Evolutionary conservation across 495 filamentous ascomycete species (phyloP), one percentile per base, ranked within the genome.

Genomic region (Lophiostoma macrostomum): DNA sequence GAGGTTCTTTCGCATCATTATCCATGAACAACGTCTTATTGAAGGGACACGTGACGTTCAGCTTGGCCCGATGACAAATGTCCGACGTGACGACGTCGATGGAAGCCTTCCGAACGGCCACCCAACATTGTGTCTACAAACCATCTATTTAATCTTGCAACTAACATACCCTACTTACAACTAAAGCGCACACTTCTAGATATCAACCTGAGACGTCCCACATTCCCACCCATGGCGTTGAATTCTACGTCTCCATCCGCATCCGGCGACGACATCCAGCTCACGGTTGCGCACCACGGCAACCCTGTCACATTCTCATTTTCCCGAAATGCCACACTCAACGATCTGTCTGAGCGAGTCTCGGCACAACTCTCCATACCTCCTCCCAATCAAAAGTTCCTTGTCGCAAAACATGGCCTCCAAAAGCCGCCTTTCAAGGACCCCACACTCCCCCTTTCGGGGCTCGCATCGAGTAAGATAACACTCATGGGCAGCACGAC

Each of bases 381-480:
- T 3, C 56, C 71, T 20, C 60, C 73, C 8, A 84, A 90, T 69
- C 88, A 91, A 66, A 91, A 90, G 63, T 75, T 88, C 67, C 80
- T 91, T 65, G 79, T 85, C 5, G 76, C 86, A 12, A 82, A 86
- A 64, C 74, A 81, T 43, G 83, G 86, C 32, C 69, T 87, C 45
- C 74, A 83, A 34, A 86, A 84, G 58, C 73, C 79, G 0, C 83
- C 85, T 7, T 84, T 87, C 70, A 70, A 76, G 50, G 53, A 75
- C 51, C 68, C 77, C 60, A 46, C 73, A 56, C 47, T 80, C 65
- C 67, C 69, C 48, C 68, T 90, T 63, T 23, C 78, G 63, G 31
- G 75, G 56, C 71, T 85, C 18, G 49, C 68, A 27, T 52, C 67
- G 63, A 81, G 77, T 67, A 84, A 82, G 58, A 78, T 88, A 58